Conservation (phyloP, 2,329 filamentous ascomycete species). For the Aspergillus sp. region DNA sequence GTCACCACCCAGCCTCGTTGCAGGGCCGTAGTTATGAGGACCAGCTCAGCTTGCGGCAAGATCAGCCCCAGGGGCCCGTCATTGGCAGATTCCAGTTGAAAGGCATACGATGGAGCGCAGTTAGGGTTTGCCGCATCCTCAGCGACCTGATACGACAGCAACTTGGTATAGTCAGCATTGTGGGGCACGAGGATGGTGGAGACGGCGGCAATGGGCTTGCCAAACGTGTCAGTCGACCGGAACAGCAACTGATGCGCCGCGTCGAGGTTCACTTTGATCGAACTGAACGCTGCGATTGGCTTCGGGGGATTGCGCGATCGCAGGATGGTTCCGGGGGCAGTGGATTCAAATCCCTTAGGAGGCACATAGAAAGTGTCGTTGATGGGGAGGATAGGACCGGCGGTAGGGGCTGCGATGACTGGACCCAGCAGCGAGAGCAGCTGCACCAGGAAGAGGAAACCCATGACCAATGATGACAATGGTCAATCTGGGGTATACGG, state of each 20-base stretch:
- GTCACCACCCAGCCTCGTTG: constrained; percentile 41
- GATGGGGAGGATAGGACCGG: constrained; percentile 9
- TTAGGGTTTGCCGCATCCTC: constrained; percentile 20
- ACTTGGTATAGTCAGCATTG: constrained; percentile 20
- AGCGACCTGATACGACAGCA: constrained; percentile 39
- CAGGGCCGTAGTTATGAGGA: constrained; percentile 30
- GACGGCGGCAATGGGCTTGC: constrained; percentile 30
- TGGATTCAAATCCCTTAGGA: constrained; percentile 19
- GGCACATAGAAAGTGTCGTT: constrained; percentile 24
- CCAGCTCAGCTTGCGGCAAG: constrained; percentile 28
- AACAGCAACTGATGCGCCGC: constrained; percentile 33
- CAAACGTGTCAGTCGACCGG: constrained; percentile 31
- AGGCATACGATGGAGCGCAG: constrained; percentile 20
- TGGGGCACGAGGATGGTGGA: constrained; percentile 34
- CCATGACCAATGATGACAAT: background rate
- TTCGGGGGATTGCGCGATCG: constrained; percentile 16
- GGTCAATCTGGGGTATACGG: background rate
- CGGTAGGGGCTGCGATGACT: background rate
- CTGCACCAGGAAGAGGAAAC: background rate
- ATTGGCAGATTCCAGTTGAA: constrained; percentile 30
- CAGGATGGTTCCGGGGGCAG: constrained; percentile 20
- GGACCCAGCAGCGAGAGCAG: background rate
- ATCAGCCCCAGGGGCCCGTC: constrained; percentile 26
- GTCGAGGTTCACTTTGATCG: constrained; percentile 14
- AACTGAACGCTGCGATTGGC: constrained; percentile 16